Base-by-base conservation (phyloP, 169 alveolate genomes). In the Eimeria maxima region DNA sequence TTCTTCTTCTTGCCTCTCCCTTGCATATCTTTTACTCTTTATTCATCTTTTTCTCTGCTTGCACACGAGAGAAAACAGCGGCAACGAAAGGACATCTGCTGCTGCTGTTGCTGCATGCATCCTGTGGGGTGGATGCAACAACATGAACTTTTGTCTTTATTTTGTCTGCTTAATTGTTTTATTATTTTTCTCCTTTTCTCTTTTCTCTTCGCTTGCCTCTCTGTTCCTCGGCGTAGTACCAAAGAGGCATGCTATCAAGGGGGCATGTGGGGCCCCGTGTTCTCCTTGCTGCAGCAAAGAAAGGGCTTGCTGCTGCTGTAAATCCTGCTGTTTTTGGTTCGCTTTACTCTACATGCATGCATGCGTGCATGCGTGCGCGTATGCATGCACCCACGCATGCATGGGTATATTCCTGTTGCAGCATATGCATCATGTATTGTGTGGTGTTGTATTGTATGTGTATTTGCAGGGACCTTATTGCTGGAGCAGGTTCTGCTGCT, bases 401-500 rank as follows among this genome's bases (percentile, higher is more conserved):
- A 53, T 53, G 3, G 60, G 60, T 53, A 7, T 1, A 1, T 1
- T 33, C 1, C 38, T 33, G 38, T 33, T 33, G 38, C 38, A 33
- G 38, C 38, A 0, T 33, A 33, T 33, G 38, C 38, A 33, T 33
- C 38, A 33, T 53, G 60, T 11, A 11, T 53, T 53, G 0, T 53
- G 16, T 7, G 60, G 60, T 53, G 10, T 53, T 53, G 60, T 14
- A 33, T n/a, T n/a, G n/a, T n/a, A n/a, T n/a, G n/a, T 33, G 38
- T 33, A 33, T 33, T 33, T 57, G 73, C 73, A 93, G 96, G 87
- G 93, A 93, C 20, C 73, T 93, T 67, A 24, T 93, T 60, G 29
- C 83, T 38, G 89, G 89, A 20, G 96, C 96, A 7, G 96, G 96
- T 16, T 42, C 93, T 69, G 96, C 57, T 76, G 84, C 87, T 20